Base-by-base conservation (phyloP, 352 stramenopile genomes). In the Phytophthora colocasiae region DNA sequence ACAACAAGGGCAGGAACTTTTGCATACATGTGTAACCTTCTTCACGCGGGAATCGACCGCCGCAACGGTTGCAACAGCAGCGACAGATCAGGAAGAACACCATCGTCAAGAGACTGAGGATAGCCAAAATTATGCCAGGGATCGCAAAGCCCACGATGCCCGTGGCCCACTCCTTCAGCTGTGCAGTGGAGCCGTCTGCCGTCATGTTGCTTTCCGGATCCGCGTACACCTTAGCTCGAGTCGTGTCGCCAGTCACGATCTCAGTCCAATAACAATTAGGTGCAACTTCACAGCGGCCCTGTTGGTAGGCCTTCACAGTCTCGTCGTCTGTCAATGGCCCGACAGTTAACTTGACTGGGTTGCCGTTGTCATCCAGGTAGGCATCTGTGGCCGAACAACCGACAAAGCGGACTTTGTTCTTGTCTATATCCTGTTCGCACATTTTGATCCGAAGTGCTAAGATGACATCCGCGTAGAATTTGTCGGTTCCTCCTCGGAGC, bases 61-160 rank as follows among this genome's bases (percentile, higher is more conserved):
- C 80, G 38, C 84, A 92, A 32, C 73, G 71, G 67, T 91, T 91
- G 81, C 84, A 92, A 69, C 84, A 91, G 71, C 81, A 92, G 45
- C 84, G 84, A 27, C 80, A 91, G n/a, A 90, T 70, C 17, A 91
- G 39, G 58, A 91, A 92, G 48, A 92, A 81, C 6, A 92, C 53
- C 69, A 91, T 87, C 27, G 78, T 90, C 34, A 92, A 60, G 24
- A 92, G 10, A 60, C 78, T 89, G 24, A 92, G 57, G 15, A 87
- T 77, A 1, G 60, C 63, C 38, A 92, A 59, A 10, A 89, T 78
- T 11, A 90, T 78, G 5, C 81, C 80, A 0, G 84, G 81, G 11
- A 88, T 78, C 19, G 84, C 62, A 31, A 89, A 89, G 22, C 81
- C 75, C 41, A 77, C 59, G 29, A 92, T 58, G 1, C 74, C 74